phyloP scores from a whole-genome alignment of 495 filamentous ascomycete genomes.

The Lophiotrema nucula region DNA sequence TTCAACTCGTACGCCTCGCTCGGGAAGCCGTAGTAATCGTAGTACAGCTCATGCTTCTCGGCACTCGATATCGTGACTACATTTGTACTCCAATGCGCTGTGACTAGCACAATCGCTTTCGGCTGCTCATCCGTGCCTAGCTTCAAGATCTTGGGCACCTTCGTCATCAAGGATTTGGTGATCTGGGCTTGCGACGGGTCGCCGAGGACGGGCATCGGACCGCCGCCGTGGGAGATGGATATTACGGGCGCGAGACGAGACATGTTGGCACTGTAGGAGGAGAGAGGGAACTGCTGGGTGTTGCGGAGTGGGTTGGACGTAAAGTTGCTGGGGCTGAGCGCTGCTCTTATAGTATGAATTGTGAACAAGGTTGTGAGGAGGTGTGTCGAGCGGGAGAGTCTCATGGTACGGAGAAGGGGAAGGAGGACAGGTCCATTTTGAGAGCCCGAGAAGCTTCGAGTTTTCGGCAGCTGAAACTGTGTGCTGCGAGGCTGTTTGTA shows the following conservation, averaged over 20 bases:
- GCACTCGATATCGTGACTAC: conserved; percentile 41
- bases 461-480: no score
- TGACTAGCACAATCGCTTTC: conserved; percentile 44
- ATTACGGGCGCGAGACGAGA: conserved; percentile 42
- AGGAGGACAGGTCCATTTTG: not conserved
- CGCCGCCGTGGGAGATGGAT: conserved; percentile 46
- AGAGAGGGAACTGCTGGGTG: conserved; percentile 10
- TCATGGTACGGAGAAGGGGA: conserved; percentile 17
- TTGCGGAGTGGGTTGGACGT: conserved; percentile 8
- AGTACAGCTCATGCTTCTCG: conserved; percentile 40
- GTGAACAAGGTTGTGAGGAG: conserved; percentile 3
- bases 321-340: not conserved
- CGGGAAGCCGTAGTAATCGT: conserved; percentile 48
- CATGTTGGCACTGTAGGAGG: conserved; percentile 5
- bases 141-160: conserved; percentile 41
- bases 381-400: not conserved
- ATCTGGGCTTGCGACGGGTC: conserved; percentile 41
- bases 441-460: not conserved
- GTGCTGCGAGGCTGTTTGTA: not conserved
- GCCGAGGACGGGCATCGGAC: conserved; percentile 45
- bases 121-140: conserved; percentile 41
- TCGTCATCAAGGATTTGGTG: conserved; percentile 38
- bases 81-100: conserved; percentile 45
- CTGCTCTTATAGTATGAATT: not conserved
- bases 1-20: conserved; percentile 42